A percentile compares a stretch with the other conserved stretches of the same genome.
Conservation (phyloP, 164 flowering plant genomes). For the Vitis rupestris region DNA sequence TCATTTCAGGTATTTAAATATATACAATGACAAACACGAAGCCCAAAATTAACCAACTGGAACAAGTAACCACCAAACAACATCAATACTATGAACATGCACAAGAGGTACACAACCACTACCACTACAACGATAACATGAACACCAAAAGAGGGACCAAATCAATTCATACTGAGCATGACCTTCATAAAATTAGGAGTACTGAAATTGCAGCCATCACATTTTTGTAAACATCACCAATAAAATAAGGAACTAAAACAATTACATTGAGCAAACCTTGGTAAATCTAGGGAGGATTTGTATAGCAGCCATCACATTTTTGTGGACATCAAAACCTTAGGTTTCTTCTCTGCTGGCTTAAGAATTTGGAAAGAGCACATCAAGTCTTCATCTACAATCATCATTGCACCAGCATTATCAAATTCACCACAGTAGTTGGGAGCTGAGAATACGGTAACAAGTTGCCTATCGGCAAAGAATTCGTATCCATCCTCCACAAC, state of each 20-base stretch:
- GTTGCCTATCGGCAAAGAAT: constrained; percentile 65
- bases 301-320: constrained; percentile 30
- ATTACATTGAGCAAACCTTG: constrained; percentile 21
- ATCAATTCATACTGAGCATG: constrained; percentile 2
- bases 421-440: constrained; percentile 67
- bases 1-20: too few species aligned
- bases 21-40: neutral
- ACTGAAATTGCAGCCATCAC: constrained; percentile 16
- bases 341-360: constrained; percentile 58
- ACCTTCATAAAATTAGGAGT: constrained; percentile 18
- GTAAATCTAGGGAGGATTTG: neutral
- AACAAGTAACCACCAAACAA: too few species aligned
- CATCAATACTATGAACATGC: too few species aligned
- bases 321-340: constrained; percentile 44
- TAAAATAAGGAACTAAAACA: neutral
- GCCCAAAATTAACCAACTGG: neutral
- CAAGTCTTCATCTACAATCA: constrained; percentile 63
- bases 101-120: neutral
- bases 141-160: too few species aligned
- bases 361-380: constrained; percentile 72
- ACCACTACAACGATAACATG: neutral
- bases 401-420: constrained; percentile 72
- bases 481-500: constrained; percentile 77
- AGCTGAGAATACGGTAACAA: constrained; percentile 58
- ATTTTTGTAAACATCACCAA: constrained; percentile 41